Evolutionary conservation across 2,329 filamentous ascomycete species (phyloP), one percentile per base, ranked within the genome.

Genomic region (Botrytis cinerea): DNA sequence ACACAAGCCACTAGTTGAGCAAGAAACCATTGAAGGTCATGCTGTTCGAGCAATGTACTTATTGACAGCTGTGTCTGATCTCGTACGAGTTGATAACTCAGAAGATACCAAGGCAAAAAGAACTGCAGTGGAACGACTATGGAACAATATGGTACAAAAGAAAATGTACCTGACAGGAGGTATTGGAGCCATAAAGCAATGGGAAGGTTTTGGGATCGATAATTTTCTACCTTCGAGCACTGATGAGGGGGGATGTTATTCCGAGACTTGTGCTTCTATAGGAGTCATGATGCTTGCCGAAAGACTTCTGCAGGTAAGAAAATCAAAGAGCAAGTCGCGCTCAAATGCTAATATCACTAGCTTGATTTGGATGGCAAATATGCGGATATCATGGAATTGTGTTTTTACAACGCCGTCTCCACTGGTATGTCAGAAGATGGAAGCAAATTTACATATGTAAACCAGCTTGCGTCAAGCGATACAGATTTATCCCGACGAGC

Each of bases 121-220:
- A 51, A 77, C 79, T 0, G 82, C 87, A 2, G 76, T 90, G 0
- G 78, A 82, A 38, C 81, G 84, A 12, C 80, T 90, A 6, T 91
- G 88, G 89, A 79, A 84, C 46, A 89, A 90, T 75, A 90, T 90
- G 87, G 84, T 88, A 0, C 82, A 87, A 59, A 84, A 84, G 73
- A 91, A 90, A 78, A 88, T 90, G 86, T 91, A 89, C 73, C 78
- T 89, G 25, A 91, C 89, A 0, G 89, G 89, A 1, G 88, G 88
- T 0, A 86, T 91, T 68, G 89, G 89, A 1, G 85, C 83, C 1
- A 84, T 88, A 59, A 83, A 85, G 75, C 86, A 89, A 78, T 89
- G 86, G 86, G 86, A 90, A 79, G 87, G 89, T 5, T 90, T 91
- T 77, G 88, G 87, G 0, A 83, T 85, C 59, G 85, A 88, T 74